phyloP scores from a whole-genome alignment of 345 rosid genomes.

The Moringa oleifera region DNA sequence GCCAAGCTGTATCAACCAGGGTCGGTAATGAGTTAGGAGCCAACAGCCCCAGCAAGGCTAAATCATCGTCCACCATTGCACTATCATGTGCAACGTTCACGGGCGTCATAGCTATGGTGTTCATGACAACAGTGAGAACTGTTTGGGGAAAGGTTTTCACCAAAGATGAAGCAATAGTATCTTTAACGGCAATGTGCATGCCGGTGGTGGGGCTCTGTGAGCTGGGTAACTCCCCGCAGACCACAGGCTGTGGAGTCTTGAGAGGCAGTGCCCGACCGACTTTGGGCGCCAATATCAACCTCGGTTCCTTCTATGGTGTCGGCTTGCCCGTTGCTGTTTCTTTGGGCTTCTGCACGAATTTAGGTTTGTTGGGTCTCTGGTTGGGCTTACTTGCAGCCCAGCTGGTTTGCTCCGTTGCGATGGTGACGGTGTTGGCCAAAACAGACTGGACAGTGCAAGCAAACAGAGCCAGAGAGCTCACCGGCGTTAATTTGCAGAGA shows the following conservation, averaged over 20 bases:
- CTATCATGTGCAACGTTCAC: conserved; percentile 30
- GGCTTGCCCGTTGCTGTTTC: conserved; percentile 40
- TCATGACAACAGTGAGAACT: conserved; percentile 32
- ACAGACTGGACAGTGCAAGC: conserved; percentile 44
- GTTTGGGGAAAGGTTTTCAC: conserved; percentile 46
- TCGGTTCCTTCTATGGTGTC: conserved; percentile 43
- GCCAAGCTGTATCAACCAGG: conserved; percentile 42
- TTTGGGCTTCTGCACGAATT: conserved; percentile 29
- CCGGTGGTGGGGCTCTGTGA: conserved; percentile 51
- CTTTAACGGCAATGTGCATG: conserved; percentile 35
- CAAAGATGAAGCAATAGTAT: conserved; percentile 28
- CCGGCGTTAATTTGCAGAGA: conserved; percentile 13
- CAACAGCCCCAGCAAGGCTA: conserved; percentile 28
- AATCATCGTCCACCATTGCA: conserved; percentile 28
- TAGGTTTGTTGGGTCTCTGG: conserved; percentile 45
- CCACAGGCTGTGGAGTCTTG: conserved; percentile 46
- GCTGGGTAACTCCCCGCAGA: conserved; percentile 56
- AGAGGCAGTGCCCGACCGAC: conserved; percentile 52
- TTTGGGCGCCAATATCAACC: conserved; percentile 40
- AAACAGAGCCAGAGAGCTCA: conserved; percentile 34
- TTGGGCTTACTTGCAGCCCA: conserved; percentile 44
- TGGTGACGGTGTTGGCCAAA: conserved; percentile 26
- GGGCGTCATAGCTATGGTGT: conserved; percentile 28
- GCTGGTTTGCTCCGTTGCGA: conserved; percentile 23
- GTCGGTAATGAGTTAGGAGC: conserved; percentile 51